These are phyloP conservation scores for Mortierella antarctica DNA, from an alignment of 192 early-diverging fungal genomes.

Conservation along the genomic window DNA sequence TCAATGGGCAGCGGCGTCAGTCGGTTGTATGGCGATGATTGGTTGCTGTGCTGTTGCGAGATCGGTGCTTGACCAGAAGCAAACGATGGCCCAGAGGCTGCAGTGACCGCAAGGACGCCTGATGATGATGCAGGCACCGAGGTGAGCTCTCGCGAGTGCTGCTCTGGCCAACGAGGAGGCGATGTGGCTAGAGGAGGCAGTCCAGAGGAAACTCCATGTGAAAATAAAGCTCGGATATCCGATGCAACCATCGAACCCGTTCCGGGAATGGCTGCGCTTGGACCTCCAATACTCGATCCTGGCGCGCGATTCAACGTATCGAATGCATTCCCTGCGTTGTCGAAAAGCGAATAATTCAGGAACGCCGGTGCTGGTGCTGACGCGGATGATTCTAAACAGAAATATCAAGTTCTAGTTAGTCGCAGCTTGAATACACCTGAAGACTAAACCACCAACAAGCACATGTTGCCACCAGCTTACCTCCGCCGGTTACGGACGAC, in stretches of 20 bases:
- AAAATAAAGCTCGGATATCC: slow-evolving; percentile 36
- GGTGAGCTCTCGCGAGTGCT: slow-evolving; percentile 29
- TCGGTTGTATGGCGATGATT: slow-evolving; percentile 27
- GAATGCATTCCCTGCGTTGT: slow-evolving; percentile 42
- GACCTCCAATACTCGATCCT: slow-evolving; percentile 1
- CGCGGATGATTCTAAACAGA: neutral
- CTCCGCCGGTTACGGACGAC: slow-evolving; percentile 58
- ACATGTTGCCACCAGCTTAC: neutral
- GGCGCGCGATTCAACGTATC: slow-evolving; percentile 19
- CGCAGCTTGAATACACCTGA: neutral
- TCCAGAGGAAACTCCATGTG: slow-evolving; percentile 25
- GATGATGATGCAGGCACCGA: slow-evolving; percentile 23
- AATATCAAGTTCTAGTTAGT: neutral
- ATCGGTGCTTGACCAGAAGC: slow-evolving; percentile 3
- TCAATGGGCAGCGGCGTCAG: slow-evolving; percentile 38
- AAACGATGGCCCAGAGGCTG: slow-evolving; percentile 11
- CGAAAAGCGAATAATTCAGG: slow-evolving; percentile 44
- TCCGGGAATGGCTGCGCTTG: neutral
- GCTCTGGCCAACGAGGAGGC: slow-evolving; percentile 49
- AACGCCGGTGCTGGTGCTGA: slow-evolving; percentile 22
- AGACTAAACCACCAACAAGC: too few relatives aligned
- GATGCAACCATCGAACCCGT: slow-evolving; percentile 36
- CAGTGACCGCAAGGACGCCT: neutral
- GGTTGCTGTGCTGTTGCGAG: slow-evolving; percentile 2
- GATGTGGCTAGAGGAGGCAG: slow-evolving; percentile 28